These are phyloP conservation scores for Diplodia seriata DNA, from an alignment of 2,329 filamentous ascomycete species.

Conservation along the genomic window DNA sequence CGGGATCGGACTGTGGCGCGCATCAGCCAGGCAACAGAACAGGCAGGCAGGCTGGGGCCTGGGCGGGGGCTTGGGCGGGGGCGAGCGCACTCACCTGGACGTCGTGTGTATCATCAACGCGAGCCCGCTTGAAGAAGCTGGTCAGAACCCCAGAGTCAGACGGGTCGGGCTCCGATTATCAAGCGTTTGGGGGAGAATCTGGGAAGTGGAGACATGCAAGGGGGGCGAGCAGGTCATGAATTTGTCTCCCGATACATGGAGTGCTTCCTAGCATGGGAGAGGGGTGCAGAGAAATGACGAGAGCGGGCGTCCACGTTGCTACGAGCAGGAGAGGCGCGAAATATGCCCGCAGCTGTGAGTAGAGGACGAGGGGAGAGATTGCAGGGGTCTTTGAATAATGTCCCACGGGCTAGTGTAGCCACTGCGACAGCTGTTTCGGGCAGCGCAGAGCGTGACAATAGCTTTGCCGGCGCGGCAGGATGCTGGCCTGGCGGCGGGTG, in stretches of 20 bases:
- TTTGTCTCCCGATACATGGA: constrained; percentile 28
- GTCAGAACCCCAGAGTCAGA: constrained; percentile 29
- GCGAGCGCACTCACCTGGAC: constrained; percentile 20
- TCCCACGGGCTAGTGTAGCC: constrained; percentile 27
- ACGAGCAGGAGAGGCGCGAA: constrained; percentile 19
- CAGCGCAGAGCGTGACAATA: constrained; percentile 24
- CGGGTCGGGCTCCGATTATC: constrained; percentile 31
- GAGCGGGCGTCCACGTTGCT: constrained; percentile 10
- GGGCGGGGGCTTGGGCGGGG: constrained; percentile 4
- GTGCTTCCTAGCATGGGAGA: constrained; percentile 29
- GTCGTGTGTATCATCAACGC: constrained; percentile 32
- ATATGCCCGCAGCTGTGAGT: constrained; percentile 21
- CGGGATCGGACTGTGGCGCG: constrained; percentile 34
- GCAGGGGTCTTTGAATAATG: constrained; percentile 32
- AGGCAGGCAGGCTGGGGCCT: constrained; percentile 1
- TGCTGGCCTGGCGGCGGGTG: constrained; percentile 6
- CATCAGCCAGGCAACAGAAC: constrained; percentile 12
- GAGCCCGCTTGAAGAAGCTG: constrained; percentile 25
- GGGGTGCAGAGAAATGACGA: constrained; percentile 25
- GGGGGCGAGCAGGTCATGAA: constrained; percentile 26
- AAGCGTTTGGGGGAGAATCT: constrained; percentile 28
- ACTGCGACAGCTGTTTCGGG: constrained; percentile 28
- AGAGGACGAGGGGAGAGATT: constrained; percentile 23
- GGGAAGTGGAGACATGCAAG: constrained; percentile 33
- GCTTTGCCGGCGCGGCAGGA: constrained; percentile 14